Conservation (phyloP, 208 protist genomes). For the Trypanosoma lewisi region DNA sequence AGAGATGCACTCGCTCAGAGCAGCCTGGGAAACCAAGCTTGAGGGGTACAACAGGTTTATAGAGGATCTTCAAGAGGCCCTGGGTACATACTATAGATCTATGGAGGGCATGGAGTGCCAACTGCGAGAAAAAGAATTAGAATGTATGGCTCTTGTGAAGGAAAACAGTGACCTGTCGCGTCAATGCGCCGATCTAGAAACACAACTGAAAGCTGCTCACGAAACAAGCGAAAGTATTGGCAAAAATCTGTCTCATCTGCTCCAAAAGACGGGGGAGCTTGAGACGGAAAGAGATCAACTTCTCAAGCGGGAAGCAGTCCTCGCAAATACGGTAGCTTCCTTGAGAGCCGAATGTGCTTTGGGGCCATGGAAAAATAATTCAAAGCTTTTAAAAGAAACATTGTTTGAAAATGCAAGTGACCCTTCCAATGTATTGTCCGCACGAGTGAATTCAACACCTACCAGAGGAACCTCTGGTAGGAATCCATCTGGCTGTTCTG, state of each 20-base stretch:
- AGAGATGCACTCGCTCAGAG: conserved; percentile 20
- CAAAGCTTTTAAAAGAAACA: neutral
- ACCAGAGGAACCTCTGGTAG: neutral
- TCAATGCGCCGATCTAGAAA: conserved; percentile 18
- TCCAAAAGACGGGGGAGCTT: conserved; percentile 11
- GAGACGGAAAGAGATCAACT: conserved; percentile 18
- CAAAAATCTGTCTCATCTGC: conserved; percentile 3
- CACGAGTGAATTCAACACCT: neutral
- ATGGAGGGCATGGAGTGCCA: conserved; percentile 21
- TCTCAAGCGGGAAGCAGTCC: conserved; percentile 11
- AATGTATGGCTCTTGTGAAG: conserved; percentile 4
- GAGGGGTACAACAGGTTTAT: conserved; percentile 33
- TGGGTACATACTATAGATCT: conserved; percentile 24
- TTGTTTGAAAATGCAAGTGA: neutral
- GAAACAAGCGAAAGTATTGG: neutral
- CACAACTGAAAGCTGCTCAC: conserved; percentile 8
- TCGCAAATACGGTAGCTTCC: conserved; percentile 19
- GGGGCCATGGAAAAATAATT: conserved; percentile 9
- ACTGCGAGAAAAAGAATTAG: conserved; percentile 20
- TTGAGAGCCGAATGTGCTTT: conserved; percentile 18
- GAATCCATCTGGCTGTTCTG: neutral
- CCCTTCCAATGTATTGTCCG: neutral
- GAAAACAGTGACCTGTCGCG: conserved; percentile 10
- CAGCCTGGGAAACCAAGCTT: conserved; percentile 25
- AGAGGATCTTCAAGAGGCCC: conserved; percentile 21